phyloP scores from a whole-genome alignment of 2,329 filamentous ascomycete species.

The Fusarium sp. region DNA sequence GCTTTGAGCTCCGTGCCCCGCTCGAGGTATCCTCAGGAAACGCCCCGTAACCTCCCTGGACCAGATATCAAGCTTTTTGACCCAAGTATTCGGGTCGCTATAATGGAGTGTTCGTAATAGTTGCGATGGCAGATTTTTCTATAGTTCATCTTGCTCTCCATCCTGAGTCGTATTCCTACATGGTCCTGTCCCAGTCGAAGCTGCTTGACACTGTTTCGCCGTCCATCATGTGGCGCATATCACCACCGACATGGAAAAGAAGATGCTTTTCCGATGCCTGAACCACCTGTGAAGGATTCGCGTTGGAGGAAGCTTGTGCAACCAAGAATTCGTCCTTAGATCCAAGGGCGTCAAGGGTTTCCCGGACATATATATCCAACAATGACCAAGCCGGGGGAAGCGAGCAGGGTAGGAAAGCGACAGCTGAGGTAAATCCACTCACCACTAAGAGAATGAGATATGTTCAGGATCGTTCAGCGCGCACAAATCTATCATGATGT shows the following conservation, averaged over 20 bases:
- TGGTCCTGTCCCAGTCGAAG: background rate
- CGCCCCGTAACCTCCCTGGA: background rate
- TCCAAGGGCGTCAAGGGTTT: background rate
- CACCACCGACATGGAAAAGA: background rate
- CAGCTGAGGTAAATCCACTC: slow-evolving; percentile 37
- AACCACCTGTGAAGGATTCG: too few species aligned
- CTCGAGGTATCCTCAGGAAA: slow-evolving; percentile 15
- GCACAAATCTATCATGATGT: slow-evolving; percentile 56
- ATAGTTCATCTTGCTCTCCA: background rate
- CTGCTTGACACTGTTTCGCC: background rate
- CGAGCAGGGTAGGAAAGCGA: slow-evolving; percentile 6
- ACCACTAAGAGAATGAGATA: slow-evolving; percentile 54
- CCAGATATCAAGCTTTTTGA: background rate
- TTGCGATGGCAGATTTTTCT: background rate
- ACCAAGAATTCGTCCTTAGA: background rate
- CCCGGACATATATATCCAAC: background rate
- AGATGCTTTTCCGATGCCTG: too few species aligned
- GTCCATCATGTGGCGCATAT: background rate
- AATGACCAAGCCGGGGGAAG: background rate
- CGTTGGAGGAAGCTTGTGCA: background rate
- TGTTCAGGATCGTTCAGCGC: slow-evolving; percentile 44
- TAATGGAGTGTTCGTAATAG: background rate
- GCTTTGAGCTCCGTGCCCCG: slow-evolving; percentile 34
- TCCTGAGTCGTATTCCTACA: background rate
- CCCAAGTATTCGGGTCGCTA: background rate